These are phyloP conservation scores for Simplicillium aogashimaense DNA, from an alignment of 2,329 filamentous ascomycete species.

Conservation along the genomic window DNA sequence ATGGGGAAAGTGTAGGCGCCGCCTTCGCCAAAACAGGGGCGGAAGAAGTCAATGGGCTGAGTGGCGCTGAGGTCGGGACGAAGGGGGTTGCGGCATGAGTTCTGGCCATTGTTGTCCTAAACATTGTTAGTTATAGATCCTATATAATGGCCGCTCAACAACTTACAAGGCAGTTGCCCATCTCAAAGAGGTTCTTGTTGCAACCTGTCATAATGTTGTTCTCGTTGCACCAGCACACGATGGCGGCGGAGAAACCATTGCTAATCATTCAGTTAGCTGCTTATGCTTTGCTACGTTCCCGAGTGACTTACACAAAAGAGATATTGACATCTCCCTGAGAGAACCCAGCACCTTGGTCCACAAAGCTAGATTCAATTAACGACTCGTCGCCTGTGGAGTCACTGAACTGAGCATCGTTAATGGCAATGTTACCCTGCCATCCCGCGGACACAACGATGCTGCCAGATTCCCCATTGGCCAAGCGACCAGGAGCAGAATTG, in stretches of 20 bases:
- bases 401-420: background rate
- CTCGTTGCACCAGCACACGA: conserved; percentile 8
- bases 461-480: background rate
- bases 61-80: background rate
- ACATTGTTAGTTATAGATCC: background rate
- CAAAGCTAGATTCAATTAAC: background rate
- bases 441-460: background rate
- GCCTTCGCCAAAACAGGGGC: conserved; percentile 4
- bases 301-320: background rate
- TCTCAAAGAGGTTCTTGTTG: conserved; percentile 5
- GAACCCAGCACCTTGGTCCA: background rate
- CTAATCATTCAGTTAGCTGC: background rate
- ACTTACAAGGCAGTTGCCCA: conserved; percentile 5
- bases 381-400: background rate
- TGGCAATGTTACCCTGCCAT: background rate
- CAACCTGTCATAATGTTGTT: conserved; percentile 5
- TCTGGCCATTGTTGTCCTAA: conserved; percentile 5
- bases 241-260: conserved; percentile 5
- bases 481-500: background rate
- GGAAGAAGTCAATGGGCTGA: conserved; percentile 1
- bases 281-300: too few species aligned
- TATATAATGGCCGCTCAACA: too few species aligned
- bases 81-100: conserved; percentile 6
- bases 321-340: conserved; percentile 3
- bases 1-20: conserved; percentile 7